Evolutionary conservation across 768 basidiomycete genomes (phyloP).

Genomic region (Phaffia australis): DNA sequence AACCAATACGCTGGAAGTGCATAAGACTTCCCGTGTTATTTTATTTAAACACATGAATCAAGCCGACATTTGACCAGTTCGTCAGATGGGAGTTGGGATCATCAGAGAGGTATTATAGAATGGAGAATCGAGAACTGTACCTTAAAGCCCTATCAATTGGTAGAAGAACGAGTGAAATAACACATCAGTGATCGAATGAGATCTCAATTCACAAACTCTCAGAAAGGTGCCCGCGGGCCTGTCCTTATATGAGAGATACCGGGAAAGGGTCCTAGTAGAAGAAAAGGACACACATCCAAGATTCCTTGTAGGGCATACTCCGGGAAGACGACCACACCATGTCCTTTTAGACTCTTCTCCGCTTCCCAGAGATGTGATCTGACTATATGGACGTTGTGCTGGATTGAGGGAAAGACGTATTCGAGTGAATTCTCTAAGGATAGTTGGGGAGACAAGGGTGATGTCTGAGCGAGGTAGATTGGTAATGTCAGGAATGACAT

Average conservation of each 20-base stretch:
- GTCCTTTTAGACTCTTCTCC: neutral
- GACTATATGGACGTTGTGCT: neutral
- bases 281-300: constrained; percentile 2
- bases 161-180: no score
- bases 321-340: constrained; percentile 11
- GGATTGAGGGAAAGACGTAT: constrained; percentile 3
- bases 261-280: neutral
- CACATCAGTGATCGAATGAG: no score
- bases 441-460: neutral
- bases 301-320: constrained; percentile 17
- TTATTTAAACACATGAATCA: no score
- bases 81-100: no score
- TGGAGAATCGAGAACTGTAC: no score
- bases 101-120: no score
- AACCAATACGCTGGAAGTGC: no score
- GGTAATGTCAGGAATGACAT: neutral
- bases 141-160: no score
- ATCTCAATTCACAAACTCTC: no score
- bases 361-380: neutral
- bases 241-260: neutral
- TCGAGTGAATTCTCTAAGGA: neutral
- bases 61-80: no score
- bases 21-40: no score
- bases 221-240: no score
- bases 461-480: constrained; percentile 14